A percentile compares a stretch with the other conserved stretches of the same genome.
These are phyloP conservation scores for Exophiala sideris DNA, from an alignment of 2,329 filamentous ascomycete species.

Conservation along the genomic window DNA sequence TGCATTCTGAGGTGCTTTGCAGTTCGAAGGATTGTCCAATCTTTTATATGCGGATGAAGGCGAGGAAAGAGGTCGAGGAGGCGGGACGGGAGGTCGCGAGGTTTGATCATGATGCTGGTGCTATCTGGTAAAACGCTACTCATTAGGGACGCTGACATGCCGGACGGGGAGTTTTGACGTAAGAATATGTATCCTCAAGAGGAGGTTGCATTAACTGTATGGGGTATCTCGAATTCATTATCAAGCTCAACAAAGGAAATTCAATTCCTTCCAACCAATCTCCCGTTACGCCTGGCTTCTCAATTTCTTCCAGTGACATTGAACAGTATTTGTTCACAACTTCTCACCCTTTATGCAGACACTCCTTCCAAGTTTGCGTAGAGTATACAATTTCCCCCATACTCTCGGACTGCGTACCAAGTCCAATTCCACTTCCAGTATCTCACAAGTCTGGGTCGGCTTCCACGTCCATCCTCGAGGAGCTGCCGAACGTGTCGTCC, in stretches of 20 bases:
- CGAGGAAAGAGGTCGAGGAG: constrained; percentile 97
- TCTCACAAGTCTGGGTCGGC: constrained; percentile 19
- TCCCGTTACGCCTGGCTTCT: not conserved
- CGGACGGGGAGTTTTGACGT: too few species aligned
- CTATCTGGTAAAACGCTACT: constrained; percentile 21
- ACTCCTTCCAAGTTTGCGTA: not conserved
- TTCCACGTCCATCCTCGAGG: constrained; percentile 8
- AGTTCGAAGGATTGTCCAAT: constrained; percentile 95
- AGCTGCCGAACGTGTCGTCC: constrained; percentile 2
- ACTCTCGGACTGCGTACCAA: not conserved
- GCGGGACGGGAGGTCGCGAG: constrained; percentile 82
- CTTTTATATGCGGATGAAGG: constrained; percentile 99
- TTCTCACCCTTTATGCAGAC: too few species aligned
- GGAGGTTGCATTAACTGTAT: not conserved
- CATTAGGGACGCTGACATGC: not conserved
- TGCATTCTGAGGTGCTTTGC: constrained; percentile 98
- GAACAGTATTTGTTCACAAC: too few species aligned
- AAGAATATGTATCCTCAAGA: not conserved
- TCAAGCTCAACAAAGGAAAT: not conserved
- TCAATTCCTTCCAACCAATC: not conserved
- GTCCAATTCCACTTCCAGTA: not conserved
- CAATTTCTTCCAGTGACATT: not conserved
- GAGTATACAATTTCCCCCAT: not conserved
- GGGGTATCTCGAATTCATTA: not conserved
- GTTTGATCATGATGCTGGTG: constrained; percentile 82